Percentiles rank a stretch among this genome's conserved stretches.
These are phyloP conservation scores for Pyrenophora seminiperda DNA, from an alignment of 2,329 filamentous ascomycete genomes.

Conservation along the genomic window DNA sequence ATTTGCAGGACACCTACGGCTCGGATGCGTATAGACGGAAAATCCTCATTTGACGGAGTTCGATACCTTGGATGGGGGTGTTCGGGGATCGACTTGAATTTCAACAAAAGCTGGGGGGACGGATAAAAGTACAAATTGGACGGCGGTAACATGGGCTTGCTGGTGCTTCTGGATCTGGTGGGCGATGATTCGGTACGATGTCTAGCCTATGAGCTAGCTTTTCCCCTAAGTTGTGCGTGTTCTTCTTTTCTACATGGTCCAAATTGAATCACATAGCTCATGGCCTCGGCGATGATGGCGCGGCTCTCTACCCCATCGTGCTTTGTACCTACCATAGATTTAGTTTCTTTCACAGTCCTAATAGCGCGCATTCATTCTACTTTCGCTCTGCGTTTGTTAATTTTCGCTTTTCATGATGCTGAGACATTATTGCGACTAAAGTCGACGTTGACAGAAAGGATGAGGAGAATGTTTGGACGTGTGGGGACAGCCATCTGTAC, in stretches of 20 bases:
- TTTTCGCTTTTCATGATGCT: neutral
- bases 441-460: neutral
- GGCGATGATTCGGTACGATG: constrained; percentile 19
- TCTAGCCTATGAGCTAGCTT: constrained; percentile 15
- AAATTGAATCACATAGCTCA: constrained; percentile 20
- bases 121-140: constrained; percentile 40
- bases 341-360: constrained; percentile 11
- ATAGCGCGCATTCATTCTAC: neutral
- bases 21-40: constrained; percentile 47
- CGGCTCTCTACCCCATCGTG: constrained; percentile 7
- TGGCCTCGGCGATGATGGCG: constrained; percentile 14
- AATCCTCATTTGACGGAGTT: constrained; percentile 45
- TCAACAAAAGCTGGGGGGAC: constrained; percentile 34
- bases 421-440: neutral
- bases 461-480: too few species aligned
- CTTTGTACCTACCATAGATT: constrained; percentile 13
- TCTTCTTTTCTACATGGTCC: constrained; percentile 11
- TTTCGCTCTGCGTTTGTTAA: neutral
- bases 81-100: constrained; percentile 40
- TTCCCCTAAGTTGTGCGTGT: constrained; percentile 11
- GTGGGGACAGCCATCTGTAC: too few species aligned
- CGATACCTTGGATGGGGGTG: constrained; percentile 46
- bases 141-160: constrained; percentile 31
- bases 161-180: constrained; percentile 27
- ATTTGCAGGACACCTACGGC: constrained; percentile 46